Conservation (phyloP, 2,329 filamentous ascomycete genomes). For the Phyllosticta citrichinensis region DNA sequence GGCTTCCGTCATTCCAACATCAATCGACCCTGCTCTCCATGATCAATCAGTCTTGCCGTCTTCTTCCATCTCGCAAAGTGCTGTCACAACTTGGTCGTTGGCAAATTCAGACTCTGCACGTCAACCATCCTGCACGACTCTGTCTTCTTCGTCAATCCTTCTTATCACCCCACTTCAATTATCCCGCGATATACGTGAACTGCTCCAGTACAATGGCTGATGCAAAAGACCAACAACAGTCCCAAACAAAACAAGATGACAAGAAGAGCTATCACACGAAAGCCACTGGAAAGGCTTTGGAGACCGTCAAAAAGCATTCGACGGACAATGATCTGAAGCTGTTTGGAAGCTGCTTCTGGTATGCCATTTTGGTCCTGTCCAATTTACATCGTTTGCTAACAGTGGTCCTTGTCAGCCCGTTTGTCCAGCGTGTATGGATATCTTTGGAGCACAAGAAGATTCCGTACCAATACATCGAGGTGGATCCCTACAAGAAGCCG, state of each 20-base stretch:
- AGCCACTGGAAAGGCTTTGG: constrained; percentile 59
- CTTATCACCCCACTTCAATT: neutral
- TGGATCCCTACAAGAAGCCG: constrained; percentile 68
- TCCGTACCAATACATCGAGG: constrained; percentile 76
- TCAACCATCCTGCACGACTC: neutral
- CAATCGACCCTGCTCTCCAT: neutral
- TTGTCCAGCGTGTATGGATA: constrained; percentile 84
- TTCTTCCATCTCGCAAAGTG: neutral
- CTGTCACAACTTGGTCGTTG: neutral
- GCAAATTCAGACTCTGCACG: neutral
- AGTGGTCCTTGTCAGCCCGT: constrained; percentile 46
- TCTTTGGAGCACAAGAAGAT: constrained; percentile 71
- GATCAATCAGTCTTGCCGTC: neutral
- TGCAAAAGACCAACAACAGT: neutral
- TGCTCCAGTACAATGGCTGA: neutral
- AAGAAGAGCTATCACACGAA: constrained; percentile 62
- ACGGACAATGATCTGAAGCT: constrained; percentile 63
- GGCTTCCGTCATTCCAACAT: neutral
- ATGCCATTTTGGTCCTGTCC: constrained; percentile 19
- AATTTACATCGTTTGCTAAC: neutral
- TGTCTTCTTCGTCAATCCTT: neutral
- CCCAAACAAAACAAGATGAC: neutral
- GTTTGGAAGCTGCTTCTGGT: constrained; percentile 80
- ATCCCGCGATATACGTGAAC: neutral
- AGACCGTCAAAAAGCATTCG: constrained; percentile 60